phyloP scores from a whole-genome alignment of 2,329 filamentous ascomycete genomes.

The Arthrocladium fulminans region DNA sequence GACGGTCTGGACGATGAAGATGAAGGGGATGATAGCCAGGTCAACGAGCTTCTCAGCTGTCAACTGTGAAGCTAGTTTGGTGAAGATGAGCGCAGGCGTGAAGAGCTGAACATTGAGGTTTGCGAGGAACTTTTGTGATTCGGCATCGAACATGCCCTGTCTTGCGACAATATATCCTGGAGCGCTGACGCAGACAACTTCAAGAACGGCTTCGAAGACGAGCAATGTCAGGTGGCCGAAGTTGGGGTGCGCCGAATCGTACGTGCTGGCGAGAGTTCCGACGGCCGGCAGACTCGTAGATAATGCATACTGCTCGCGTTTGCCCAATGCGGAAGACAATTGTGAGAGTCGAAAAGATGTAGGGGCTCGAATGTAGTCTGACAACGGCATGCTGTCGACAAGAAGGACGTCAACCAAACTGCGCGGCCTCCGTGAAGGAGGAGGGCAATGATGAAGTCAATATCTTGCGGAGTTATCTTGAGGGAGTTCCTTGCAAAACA shows the following conservation, averaged over 20 bases:
- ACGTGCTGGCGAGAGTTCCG: slow-evolving; percentile 11
- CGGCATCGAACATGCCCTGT: slow-evolving; percentile 86
- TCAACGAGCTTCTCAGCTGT: slow-evolving; percentile 84
- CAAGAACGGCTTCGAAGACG: slow-evolving; percentile 88
- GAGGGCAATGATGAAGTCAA: not conserved
- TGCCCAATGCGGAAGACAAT: slow-evolving; percentile 10
- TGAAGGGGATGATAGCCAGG: slow-evolving; percentile 86
- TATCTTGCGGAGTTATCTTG: no score
- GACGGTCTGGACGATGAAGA: slow-evolving; percentile 79
- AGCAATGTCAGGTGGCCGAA: slow-evolving; percentile 60
- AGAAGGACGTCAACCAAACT: not conserved
- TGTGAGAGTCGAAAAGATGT: slow-evolving; percentile 18
- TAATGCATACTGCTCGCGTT: slow-evolving; percentile 16
- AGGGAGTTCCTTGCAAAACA: no score
- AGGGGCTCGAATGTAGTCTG: slow-evolving; percentile 19
- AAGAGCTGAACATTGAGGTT: slow-evolving; percentile 95
- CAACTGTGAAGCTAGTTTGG: slow-evolving; percentile 88
- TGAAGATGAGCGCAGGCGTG: slow-evolving; percentile 95
- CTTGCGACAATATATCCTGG: slow-evolving; percentile 89
- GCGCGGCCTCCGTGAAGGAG: slow-evolving; percentile 2
- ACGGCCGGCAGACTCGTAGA: slow-evolving; percentile 3
- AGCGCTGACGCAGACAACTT: slow-evolving; percentile 89
- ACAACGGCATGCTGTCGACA: slow-evolving; percentile 15
- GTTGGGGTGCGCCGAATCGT: slow-evolving; percentile 37
- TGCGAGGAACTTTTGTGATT: slow-evolving; percentile 91